Evolutionary conservation across 768 basidiomycete species (phyloP), one percentile per base, ranked within the genome.

Genomic region (Sistotremastrum suecicum): DNA sequence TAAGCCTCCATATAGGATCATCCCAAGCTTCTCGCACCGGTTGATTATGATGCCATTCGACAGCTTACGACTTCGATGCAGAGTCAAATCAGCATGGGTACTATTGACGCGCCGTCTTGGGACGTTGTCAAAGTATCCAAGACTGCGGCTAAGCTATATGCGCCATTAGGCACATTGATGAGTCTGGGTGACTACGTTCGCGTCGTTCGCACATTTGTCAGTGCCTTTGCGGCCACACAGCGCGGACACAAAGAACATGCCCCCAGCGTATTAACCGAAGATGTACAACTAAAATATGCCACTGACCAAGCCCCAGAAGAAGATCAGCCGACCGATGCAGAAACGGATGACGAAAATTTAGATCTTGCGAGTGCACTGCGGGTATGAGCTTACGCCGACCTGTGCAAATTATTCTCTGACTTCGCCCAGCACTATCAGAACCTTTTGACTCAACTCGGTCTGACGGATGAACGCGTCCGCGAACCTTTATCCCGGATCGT

Each of bases 401-500:
- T 11, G 7, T 7, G 38, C 37, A 34, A n/a, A 20, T 40, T 28
- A 33, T 35, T 34, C 39, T 8, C n/a, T 40, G 11, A 43, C 44
- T 8, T 28, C 37, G 35, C 9, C 9, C 56, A 87, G 86, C 63
- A 54, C 1, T 87, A 90, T 55, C 86, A 90, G 66, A 77, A 86
- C 57, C 67, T 74, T 42, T 71, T 92, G 12, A 65, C 71, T 32
- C 60, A 60, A 31, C 75, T 72, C 65, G 76, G 82, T 10, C 71
- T 92, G 59, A 91, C 86, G 58, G 89, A 92, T 53, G 87, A 91
- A 59, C 77, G 90, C 37, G 76, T 90, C 43, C 75, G 84, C 39
- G 71, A 73, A 37, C 79, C 79, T 4, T 66, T 84, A 11, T 59
- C 64, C 29, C 68, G 72, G 36, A 68, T 56, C 12, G 66, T 66